Base-by-base conservation (phyloP, 1,139 yeast genomes). In the Groenewaldozyma sp. region DNA sequence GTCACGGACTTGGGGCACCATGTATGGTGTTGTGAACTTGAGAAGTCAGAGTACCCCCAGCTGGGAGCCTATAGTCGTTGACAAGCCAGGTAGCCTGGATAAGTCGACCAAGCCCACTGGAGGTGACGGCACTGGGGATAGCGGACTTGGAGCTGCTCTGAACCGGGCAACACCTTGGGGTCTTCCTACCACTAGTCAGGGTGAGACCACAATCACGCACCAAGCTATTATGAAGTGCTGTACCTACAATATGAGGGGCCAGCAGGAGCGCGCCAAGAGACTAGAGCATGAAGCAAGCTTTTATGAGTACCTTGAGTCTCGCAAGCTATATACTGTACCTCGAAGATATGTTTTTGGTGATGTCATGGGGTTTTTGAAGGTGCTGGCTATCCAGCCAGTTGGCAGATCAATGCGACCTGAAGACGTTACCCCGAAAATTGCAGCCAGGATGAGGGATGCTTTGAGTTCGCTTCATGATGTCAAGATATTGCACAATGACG, bases 221-320 rank as follows among this genome's bases (percentile, higher is more conserved):
- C 33, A 29, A 7, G 42, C 38, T 6, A 37, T 49, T 20, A 9
- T 49, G 24, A 48, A 49, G 29, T 37, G 45, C 34, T 46, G 49
- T 28, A 45, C 45, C 33, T 46, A 43, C 33, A 24, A 38, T 20
- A 32, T 40, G 26, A 16, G 14, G 13, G 28, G 31, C 18, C 35
- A 38, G 3, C 13, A 34, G 10, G 35, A 34, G 6, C 33, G 35
- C 22, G 35, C 36, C 7, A 32, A 36, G 17, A 31, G 26, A 19
- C 38, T 54, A 17, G 46, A 49, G 14, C 40, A 41, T 6, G 58
- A 54, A 34, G 57, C 59, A 4, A 46, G 51, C 3, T 44, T 56
- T 38, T 51, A 51, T 31, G 58, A 53, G 29, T 51, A 53, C 31
- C 43, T 56, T 13, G 48, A 43, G 14, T 38, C 39, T 24, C 38